Evolutionary conservation across 2,329 filamentous ascomycete species (phyloP).

Genomic region (Fusarium musae): DNA sequence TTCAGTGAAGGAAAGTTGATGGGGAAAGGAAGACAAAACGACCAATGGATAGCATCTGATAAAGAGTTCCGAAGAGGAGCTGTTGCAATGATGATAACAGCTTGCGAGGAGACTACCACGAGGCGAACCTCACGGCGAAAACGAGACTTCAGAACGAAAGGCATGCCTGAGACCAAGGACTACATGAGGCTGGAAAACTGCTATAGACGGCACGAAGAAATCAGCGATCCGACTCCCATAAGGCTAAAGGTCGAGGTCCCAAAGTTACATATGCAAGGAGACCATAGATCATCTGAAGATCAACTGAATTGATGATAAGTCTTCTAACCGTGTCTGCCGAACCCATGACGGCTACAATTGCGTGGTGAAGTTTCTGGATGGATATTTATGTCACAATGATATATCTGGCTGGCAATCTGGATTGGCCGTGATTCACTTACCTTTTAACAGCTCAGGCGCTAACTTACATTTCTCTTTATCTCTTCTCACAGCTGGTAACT

Average conservation of each 20-base stretch:
- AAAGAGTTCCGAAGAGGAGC: neutral
- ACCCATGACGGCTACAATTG: neutral
- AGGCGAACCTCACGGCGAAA: neutral
- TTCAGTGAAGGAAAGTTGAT: slow-evolving; percentile 27
- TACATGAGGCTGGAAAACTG: neutral
- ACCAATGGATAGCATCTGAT: neutral
- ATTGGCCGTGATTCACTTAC: neutral
- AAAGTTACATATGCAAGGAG: slow-evolving; percentile 2
- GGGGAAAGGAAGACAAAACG: neutral
- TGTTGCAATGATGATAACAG: neutral
- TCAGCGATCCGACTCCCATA: neutral
- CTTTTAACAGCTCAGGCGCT: neutral
- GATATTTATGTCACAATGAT: neutral
- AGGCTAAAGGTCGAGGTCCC: neutral
- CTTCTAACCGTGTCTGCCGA: neutral
- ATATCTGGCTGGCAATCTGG: neutral
- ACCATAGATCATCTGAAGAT: slow-evolving; percentile 2
- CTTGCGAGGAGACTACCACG: neutral
- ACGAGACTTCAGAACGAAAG: neutral
- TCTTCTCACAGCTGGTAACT: neutral
- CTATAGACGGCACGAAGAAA: neutral
- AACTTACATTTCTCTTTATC: neutral
- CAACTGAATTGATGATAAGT: slow-evolving; percentile 20
- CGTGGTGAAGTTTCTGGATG: neutral
- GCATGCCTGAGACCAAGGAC: neutral